Evolutionary conservation across 2,329 filamentous ascomycete genomes (phyloP).

Genomic region (Alternaria triticina): DNA sequence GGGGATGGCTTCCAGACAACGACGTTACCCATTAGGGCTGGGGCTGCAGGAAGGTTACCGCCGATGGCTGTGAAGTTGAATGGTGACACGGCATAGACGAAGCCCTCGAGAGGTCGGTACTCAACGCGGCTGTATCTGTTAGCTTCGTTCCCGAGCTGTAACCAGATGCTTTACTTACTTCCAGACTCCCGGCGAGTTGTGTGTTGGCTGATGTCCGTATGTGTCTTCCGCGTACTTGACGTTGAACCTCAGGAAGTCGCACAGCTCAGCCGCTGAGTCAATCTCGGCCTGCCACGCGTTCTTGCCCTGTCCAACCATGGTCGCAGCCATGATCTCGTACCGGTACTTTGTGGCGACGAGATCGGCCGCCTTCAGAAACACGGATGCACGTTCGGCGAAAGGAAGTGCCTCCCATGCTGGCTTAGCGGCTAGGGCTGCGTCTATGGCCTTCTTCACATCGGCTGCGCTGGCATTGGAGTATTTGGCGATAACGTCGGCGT

Average conservation of each 20-base stretch:
- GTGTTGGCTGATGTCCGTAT: slow-evolving; percentile 83
- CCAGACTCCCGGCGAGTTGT: slow-evolving; percentile 85
- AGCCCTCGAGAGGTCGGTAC: slow-evolving; percentile 88
- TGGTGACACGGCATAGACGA: slow-evolving; percentile 91
- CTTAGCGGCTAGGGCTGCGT: slow-evolving; percentile 85
- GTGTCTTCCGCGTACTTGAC: slow-evolving; percentile 92
- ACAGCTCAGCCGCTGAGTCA: slow-evolving; percentile 88
- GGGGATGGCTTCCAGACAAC: slow-evolving; percentile 98
- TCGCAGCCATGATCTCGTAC: slow-evolving; percentile 95
- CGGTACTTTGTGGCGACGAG: slow-evolving; percentile 90
- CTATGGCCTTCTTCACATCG: slow-evolving; percentile 81
- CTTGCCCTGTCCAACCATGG: slow-evolving; percentile 96
- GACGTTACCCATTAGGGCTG: slow-evolving; percentile 90
- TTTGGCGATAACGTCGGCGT: slow-evolving; percentile 76
- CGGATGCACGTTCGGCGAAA: slow-evolving; percentile 86
- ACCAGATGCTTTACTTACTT: slow-evolving; percentile 61
- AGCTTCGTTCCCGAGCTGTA: slow-evolving; percentile 12
- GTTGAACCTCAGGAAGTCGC: slow-evolving; percentile 92
- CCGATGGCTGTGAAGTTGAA: slow-evolving; percentile 99
- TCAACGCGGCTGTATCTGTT: slow-evolving; percentile 68
- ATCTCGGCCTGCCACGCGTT: slow-evolving; percentile 99
- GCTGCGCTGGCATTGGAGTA: slow-evolving; percentile 81
- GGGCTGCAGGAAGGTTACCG: slow-evolving; percentile 82
- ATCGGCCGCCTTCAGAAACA: slow-evolving; percentile 96
- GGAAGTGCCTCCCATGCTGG: slow-evolving; percentile 83